Percentiles rank a stretch among this genome's conserved stretches.
phyloP scores from a whole-genome alignment of 768 basidiomycete species.

The Imleria badia region DNA sequence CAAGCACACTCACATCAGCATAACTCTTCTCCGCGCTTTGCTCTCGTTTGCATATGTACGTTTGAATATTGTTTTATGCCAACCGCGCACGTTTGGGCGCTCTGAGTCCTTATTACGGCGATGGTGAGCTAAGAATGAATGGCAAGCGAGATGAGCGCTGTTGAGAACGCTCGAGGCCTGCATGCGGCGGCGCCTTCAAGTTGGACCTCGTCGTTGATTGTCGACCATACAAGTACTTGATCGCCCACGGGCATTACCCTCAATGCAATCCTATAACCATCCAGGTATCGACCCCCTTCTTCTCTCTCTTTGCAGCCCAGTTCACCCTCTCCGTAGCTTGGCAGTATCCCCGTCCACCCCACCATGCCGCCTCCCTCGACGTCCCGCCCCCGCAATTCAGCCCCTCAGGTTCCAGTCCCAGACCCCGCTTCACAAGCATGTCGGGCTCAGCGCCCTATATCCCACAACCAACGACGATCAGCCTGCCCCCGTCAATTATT shows the following conservation, averaged over 20 bases:
- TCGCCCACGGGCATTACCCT: background rate
- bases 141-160: slow-evolving; percentile 27
- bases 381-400: slow-evolving; percentile 7
- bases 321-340: slow-evolving; percentile 18
- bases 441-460: slow-evolving; percentile 6
- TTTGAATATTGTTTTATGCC: slow-evolving; percentile 35
- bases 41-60: slow-evolving; percentile 45
- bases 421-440: slow-evolving; percentile 24
- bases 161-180: background rate
- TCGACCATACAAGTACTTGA: background rate
- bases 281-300: slow-evolving; percentile 18
- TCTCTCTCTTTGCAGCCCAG: background rate
- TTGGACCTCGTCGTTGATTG: background rate
- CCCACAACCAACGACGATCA: background rate
- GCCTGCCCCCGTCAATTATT: slow-evolving; percentile 11
- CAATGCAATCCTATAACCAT: slow-evolving; percentile 35
- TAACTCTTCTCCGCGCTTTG: slow-evolving; percentile 19
- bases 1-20: slow-evolving; percentile 31
- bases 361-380: slow-evolving; percentile 23
- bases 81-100: slow-evolving; percentile 5
- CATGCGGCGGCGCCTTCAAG: no score
- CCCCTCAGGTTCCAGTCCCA: slow-evolving; percentile 8
- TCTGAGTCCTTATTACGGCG: background rate
- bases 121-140: background rate
- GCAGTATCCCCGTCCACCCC: slow-evolving; percentile 17